Evolutionary conservation across 192 early-diverging fungal genomes (phyloP).

Genomic region (Umbelopsis sp.): DNA sequence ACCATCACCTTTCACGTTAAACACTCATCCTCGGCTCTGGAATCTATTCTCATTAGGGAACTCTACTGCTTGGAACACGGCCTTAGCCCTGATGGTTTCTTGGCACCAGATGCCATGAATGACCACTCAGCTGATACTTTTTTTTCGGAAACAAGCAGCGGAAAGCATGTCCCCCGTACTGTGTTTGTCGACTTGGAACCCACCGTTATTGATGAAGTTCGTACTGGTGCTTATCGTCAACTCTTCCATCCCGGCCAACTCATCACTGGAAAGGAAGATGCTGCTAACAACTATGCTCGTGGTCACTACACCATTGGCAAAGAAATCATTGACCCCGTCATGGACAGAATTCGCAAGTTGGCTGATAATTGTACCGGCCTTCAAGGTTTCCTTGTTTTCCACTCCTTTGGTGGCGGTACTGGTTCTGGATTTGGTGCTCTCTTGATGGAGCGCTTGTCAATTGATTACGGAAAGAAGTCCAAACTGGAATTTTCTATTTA

Average conservation of each 20-base stretch:
- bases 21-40: too few species aligned
- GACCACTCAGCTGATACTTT: conserved; percentile 48
- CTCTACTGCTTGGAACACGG: conserved; percentile 40
- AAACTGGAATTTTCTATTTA: conserved; percentile 52
- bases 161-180: conserved; percentile 49
- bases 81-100: conserved; percentile 39
- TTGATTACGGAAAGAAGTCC: conserved; percentile 55
- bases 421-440: conserved; percentile 55
- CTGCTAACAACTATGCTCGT: conserved; percentile 59
- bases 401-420: conserved; percentile 62
- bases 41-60: background rate
- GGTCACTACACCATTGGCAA: conserved; percentile 60
- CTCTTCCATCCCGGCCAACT: conserved; percentile 54
- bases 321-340: conserved; percentile 49
- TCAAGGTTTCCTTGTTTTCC: conserved; percentile 58
- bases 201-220: conserved; percentile 50
- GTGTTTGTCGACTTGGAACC: conserved; percentile 54
- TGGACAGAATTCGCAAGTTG: conserved; percentile 52
- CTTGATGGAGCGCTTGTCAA: conserved; percentile 47
- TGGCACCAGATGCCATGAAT: conserved; percentile 29
- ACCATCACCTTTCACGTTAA: background rate
- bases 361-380: conserved; percentile 50
- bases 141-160: conserved; percentile 44
- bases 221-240: conserved; percentile 48
- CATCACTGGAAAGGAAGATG: conserved; percentile 56